Evolutionary conservation across 2,329 filamentous ascomycete genomes (phyloP).

Genomic region (Neofusicoccum umdonicola): DNA sequence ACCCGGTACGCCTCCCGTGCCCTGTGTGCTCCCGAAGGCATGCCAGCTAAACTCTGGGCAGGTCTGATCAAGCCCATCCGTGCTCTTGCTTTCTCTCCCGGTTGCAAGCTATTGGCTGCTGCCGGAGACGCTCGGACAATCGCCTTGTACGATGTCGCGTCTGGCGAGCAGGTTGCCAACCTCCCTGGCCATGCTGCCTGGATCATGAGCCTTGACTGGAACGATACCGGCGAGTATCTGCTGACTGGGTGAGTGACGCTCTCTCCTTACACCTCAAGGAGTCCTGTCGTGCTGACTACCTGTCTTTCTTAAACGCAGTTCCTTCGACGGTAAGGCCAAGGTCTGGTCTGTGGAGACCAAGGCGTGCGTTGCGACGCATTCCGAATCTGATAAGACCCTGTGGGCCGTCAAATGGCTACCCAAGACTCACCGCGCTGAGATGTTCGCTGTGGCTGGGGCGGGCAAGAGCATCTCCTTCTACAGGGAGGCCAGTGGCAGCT

Average conservation of each 20-base stretch:
- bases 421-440: constrained; percentile 37
- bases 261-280: not conserved
- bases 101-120: constrained; percentile 78
- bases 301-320: constrained; percentile 38
- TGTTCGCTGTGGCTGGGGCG: constrained; percentile 41
- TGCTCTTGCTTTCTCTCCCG: constrained; percentile 82
- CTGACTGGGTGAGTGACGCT: constrained; percentile 63
- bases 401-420: constrained; percentile 42
- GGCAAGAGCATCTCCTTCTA: constrained; percentile 38
- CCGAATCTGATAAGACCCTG: constrained; percentile 64
- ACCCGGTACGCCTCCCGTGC: not conserved
- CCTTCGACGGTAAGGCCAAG: constrained; percentile 91
- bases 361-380: constrained; percentile 87
- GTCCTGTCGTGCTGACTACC: no score
- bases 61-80: constrained; percentile 86
- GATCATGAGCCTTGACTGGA: constrained; percentile 93
- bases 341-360: constrained; percentile 88
- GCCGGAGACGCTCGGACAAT: constrained; percentile 88
- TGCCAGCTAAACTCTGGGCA: constrained; percentile 30
- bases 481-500: constrained; percentile 38
- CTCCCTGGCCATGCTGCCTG: constrained; percentile 77
- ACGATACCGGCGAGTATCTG: constrained; percentile 84
- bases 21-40: not conserved
- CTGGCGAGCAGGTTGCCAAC: constrained; percentile 89
- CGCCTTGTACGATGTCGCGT: constrained; percentile 85